Conservation (phyloP, 192 early-diverging fungal species). For the Tieghemiomyces parasiticus region DNA sequence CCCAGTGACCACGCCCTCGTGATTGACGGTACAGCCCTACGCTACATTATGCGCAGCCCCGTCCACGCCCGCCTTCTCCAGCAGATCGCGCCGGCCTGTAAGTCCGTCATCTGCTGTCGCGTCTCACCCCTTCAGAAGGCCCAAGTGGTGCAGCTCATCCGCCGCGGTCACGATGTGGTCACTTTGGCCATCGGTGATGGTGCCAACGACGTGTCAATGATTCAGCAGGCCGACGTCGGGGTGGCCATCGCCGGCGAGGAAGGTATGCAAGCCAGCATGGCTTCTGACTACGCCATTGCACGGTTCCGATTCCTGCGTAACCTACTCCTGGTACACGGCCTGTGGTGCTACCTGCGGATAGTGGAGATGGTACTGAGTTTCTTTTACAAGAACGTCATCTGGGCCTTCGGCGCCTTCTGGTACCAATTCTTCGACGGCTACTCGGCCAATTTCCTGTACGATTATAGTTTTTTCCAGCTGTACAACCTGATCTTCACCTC, state of each 20-base stretch:
- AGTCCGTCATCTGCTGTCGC: constrained; percentile 87
- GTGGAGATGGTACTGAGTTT: constrained; percentile 83
- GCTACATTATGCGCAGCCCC: constrained; percentile 22
- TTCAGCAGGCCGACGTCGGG: constrained; percentile 86
- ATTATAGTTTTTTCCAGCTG: constrained; percentile 79
- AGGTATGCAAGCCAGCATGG: constrained; percentile 84
- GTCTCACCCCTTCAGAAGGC: constrained; percentile 93
- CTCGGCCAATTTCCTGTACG: constrained; percentile 85
- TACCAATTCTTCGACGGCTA: constrained; percentile 88
- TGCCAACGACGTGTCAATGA: constrained; percentile 93
- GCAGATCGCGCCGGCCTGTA: constrained; percentile 52
- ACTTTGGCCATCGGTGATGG: constrained; percentile 63
- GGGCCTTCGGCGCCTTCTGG: constrained; percentile 87
- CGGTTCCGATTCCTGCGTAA: constrained; percentile 83
- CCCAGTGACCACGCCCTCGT: constrained; percentile 47
- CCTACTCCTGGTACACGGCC: constrained; percentile 83
- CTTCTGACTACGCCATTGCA: constrained; percentile 82
- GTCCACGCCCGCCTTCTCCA: constrained; percentile 27
- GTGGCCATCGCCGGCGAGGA: constrained; percentile 66
- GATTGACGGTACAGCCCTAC: constrained; percentile 65
- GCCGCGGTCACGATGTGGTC: constrained; percentile 49
- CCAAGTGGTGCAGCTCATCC: constrained; percentile 77
- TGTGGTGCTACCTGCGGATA: constrained; percentile 81
- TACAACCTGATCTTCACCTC: constrained; percentile 71
- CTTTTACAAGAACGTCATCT: constrained; percentile 94